phyloP scores from a whole-genome alignment of 1,139 yeast genomes.

The Candida frijolesensis region DNA sequence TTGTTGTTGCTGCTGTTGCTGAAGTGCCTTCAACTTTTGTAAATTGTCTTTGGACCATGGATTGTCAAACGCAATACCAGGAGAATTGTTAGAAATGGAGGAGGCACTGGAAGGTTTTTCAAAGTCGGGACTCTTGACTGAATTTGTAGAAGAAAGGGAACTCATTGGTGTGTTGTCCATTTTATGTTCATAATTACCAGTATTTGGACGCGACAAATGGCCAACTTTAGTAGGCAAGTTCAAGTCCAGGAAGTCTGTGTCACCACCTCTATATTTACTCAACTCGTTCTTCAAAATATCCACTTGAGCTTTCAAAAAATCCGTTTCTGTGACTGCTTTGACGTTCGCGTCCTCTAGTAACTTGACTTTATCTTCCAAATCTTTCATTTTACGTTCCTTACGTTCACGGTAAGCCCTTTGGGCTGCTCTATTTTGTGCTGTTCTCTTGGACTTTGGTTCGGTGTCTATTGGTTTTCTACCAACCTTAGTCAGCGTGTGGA shows the following conservation, averaged over 20 bases:
- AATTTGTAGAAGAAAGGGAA: conserved; percentile 18
- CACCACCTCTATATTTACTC: conserved; percentile 63
- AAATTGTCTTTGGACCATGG: conserved; percentile 39
- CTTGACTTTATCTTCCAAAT: conserved; percentile 77
- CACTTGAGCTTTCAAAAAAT: conserved; percentile 75
- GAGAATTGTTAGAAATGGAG: conserved; percentile 22
- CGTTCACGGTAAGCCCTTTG: conserved; percentile 96
- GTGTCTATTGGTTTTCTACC: conserved; percentile 75
- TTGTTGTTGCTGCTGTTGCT: conserved; percentile 9
- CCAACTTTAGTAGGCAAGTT: conserved; percentile 38
- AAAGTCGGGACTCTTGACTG: conserved; percentile 15
- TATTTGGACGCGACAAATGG: conserved; percentile 28
- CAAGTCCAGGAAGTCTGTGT: conserved; percentile 38
- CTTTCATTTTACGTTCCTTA: conserved; percentile 84
- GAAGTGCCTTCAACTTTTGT: conserved; percentile 12
- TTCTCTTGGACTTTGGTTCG: conserved; percentile 83
- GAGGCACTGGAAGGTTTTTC: conserved; percentile 22
- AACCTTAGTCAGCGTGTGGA: conserved; percentile 36
- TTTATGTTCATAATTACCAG: conserved; percentile 12
- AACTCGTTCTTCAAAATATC: conserved; percentile 73
- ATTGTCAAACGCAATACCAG: conserved; percentile 26
- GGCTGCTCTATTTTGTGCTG: conserved; percentile 97
- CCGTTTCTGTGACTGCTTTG: conserved; percentile 66
- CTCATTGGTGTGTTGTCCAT: conserved; percentile 10
- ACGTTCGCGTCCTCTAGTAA: conserved; percentile 70